phyloP scores from a whole-genome alignment of 139 green algal genomes.

The Gonium pectorale region DNA sequence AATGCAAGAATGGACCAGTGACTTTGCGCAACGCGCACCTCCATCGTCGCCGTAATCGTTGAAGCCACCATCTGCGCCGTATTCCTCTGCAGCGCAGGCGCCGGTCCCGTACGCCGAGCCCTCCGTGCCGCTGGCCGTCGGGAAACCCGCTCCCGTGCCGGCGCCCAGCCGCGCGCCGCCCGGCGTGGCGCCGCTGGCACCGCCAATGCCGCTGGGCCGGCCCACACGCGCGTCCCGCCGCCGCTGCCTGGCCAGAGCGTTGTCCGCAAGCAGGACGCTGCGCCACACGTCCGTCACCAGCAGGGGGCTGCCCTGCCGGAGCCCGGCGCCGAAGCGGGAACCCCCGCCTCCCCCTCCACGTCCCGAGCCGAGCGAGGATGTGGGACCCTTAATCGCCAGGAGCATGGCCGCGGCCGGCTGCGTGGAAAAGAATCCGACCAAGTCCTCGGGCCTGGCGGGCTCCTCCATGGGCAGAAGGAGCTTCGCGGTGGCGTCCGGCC shows the following conservation, averaged over 20 bases:
- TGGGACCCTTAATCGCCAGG: no score
- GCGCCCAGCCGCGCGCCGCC: background rate
- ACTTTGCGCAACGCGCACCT: no score
- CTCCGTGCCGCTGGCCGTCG: conserved; percentile 3
- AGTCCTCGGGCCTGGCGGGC: background rate
- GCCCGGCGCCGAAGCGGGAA: background rate
- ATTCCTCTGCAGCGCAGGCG: background rate
- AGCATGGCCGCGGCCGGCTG: background rate
- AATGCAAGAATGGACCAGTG: no score
- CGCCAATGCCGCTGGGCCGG: background rate
- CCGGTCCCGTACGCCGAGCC: background rate
- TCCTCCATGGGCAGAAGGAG: conserved; percentile 11
- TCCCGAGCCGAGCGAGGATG: no score
- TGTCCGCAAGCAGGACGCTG: background rate
- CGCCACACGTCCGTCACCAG: conserved; percentile 4
- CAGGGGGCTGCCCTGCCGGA: background rate
- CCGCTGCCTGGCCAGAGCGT: background rate
- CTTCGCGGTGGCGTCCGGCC: background rate
- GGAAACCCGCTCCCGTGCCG: background rate
- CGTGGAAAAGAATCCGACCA: conserved; percentile 5
- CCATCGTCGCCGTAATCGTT: background rate
- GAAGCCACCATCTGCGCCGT: background rate
- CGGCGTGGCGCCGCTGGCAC: background rate
- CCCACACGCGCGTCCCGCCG: background rate
- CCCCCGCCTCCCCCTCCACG: no score